A percentile compares a stretch with the other conserved stretches of the same genome.
Evolutionary conservation across 805 yeast species (phyloP).

Genomic region (Diddensiella santjacobensis): DNA sequence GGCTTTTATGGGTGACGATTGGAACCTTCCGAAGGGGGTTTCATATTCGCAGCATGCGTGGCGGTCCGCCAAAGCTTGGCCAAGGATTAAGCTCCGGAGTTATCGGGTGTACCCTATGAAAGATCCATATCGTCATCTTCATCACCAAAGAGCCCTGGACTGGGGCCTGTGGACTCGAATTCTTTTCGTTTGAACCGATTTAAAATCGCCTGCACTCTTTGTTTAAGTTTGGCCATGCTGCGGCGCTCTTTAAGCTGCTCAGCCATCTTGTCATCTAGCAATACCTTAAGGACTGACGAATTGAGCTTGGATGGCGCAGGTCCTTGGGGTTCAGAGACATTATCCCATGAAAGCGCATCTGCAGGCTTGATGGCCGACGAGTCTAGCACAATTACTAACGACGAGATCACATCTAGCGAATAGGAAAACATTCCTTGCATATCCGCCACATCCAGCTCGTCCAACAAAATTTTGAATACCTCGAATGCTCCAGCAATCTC

Average conservation of each 20-base stretch:
- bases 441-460: constrained; percentile 25
- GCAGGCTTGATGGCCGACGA: constrained; percentile 5
- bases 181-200: constrained; percentile 4
- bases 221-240: constrained; percentile 3
- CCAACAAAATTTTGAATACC: constrained; percentile 21
- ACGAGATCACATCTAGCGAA: constrained; percentile 23
- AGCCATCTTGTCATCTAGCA: not conserved
- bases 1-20: too few species aligned
- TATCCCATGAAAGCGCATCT: not conserved
- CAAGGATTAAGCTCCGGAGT: too few species aligned
- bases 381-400: constrained; percentile 17
- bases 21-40: too few species aligned
- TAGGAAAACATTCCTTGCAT: constrained; percentile 22
- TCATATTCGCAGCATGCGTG: too few species aligned
- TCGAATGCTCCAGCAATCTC: constrained; percentile 23
- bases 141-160: not conserved
- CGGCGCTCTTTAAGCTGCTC: not conserved
- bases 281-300: constrained; percentile 5
- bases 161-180: not conserved
- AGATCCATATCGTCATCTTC: not conserved
- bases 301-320: not conserved
- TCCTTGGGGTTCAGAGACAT: not conserved
- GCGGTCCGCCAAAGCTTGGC: too few species aligned
- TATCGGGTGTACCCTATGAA: too few species aligned
- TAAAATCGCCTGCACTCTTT: constrained; percentile 3